These are phyloP conservation scores for Tetraselmis chui DNA, from an alignment of 139 green algal species.

Conservation along the genomic window DNA sequence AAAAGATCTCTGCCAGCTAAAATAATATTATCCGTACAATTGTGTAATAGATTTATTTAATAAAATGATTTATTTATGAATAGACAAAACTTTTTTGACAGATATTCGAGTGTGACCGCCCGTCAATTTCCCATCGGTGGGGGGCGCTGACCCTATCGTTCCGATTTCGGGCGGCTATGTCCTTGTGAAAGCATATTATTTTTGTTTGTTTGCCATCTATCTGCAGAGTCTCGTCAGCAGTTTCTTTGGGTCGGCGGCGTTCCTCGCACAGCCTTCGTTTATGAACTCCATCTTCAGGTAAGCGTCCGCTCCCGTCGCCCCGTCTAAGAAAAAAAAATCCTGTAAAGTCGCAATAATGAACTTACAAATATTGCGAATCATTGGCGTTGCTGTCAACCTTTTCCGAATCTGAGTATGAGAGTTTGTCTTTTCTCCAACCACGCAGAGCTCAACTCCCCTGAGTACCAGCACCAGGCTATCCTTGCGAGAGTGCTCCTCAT, in stretches of 20 bases:
- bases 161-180: no score
- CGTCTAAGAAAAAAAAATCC: no score
- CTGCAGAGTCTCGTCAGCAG: background rate
- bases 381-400: no score
- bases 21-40: no score
- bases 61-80: no score
- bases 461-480: conserved; percentile 32
- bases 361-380: no score
- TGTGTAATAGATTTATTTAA: no score
- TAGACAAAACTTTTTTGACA: background rate
- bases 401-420: no score
- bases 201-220: background rate
- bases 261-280: background rate
- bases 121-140: background rate
- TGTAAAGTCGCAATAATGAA: no score
- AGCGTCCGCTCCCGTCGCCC: conserved; percentile 10
- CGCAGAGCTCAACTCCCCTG: conserved; percentile 5
- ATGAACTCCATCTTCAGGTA: background rate
- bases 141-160: no score
- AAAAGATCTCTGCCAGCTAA: no score
- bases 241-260: background rate
- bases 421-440: conserved; percentile 17
- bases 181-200: background rate
- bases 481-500: conserved; percentile 29
- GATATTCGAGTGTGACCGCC: background rate